These are phyloP conservation scores for Pleurotus djamor DNA, from an alignment of 768 basidiomycete genomes.

Conservation along the genomic window DNA sequence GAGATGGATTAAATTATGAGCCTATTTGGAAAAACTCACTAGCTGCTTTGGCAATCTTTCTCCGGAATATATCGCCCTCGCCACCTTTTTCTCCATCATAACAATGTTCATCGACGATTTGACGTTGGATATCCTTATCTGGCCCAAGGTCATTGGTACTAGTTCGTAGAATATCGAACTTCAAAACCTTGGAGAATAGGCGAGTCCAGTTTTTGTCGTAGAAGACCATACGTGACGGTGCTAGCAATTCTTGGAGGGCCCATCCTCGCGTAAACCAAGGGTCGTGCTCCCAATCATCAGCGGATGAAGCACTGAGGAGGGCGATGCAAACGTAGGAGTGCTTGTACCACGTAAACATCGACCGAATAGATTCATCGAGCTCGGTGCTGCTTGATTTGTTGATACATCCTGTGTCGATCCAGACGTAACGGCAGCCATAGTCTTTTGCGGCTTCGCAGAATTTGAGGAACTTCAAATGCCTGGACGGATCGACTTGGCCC, in stretches of 20 bases:
- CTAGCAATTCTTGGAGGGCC: background rate
- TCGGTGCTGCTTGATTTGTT: background rate
- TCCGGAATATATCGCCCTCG: background rate
- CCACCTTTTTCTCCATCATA: no score
- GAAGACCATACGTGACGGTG: background rate
- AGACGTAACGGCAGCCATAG: background rate
- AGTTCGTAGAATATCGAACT: no score
- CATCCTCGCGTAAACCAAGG: background rate
- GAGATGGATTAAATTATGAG: no score
- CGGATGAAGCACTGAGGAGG: background rate
- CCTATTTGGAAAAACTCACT: background rate
- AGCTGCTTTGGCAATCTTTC: background rate
- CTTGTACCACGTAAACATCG: slow-evolving; percentile 1
- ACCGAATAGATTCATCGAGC: background rate
- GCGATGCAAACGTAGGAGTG: background rate
- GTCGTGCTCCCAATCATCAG: no score
- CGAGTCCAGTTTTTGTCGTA: background rate
- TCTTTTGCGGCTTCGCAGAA: background rate
- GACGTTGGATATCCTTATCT: no score
- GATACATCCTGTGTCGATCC: background rate
- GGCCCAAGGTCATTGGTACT: no score
- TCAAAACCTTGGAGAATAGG: no score
- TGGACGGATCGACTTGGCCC: background rate
- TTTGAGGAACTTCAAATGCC: background rate
- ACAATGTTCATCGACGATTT: no score